Base-by-base conservation (phyloP, 2,329 filamentous ascomycete species). In the Sarocladium oryzae region DNA sequence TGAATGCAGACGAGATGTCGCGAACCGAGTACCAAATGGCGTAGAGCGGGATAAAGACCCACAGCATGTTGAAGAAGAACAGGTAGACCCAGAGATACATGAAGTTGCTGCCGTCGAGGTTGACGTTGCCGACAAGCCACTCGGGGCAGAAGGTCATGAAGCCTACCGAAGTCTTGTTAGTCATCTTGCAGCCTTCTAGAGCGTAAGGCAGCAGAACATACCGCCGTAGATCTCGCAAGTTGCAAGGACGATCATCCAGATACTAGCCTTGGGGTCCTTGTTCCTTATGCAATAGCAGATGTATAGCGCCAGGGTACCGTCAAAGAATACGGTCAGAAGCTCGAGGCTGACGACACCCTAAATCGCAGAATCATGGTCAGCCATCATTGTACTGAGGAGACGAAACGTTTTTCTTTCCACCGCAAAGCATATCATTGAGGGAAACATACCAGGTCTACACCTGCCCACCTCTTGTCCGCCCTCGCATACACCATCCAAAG, bases 111-210 rank as follows among this genome's bases (percentile, higher is more conserved):
- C 73, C 73, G 63, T 85, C 79, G 53, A 86, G 75, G 61, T 83
- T 84, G 56, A 74, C 61, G 61, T 76, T 85, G 49, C 75, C 76
- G 2, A 75, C 78, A 11, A 86, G 68, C 83, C 83, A 86, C 66
- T 86, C 83, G 11, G 83, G 83, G 65, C 78, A 82, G 62, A 86
- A 86, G 0, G 83, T 86, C 78, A 86, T 85, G 68, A 82, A 86
- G 16, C 82, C 79, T 81, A 20, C 23, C 18, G 18, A n/a, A n/a
- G n/a, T n/a, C n/a, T n/a, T 41, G 18, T 41, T 18, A 37, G 10
- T 41, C 7, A 37, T 13, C 11, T 7, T 8, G n/a, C 16, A 18
- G 11, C 16, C 35, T n/a, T n/a, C n/a, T n/a, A n/a, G n/a, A n/a
- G n/a, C n/a, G n/a, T n/a, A n/a, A n/a, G n/a, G n/a, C n/a, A n/a